phyloP scores from a whole-genome alignment of 2,329 filamentous ascomycete species.

The Penicillium occitanis region DNA sequence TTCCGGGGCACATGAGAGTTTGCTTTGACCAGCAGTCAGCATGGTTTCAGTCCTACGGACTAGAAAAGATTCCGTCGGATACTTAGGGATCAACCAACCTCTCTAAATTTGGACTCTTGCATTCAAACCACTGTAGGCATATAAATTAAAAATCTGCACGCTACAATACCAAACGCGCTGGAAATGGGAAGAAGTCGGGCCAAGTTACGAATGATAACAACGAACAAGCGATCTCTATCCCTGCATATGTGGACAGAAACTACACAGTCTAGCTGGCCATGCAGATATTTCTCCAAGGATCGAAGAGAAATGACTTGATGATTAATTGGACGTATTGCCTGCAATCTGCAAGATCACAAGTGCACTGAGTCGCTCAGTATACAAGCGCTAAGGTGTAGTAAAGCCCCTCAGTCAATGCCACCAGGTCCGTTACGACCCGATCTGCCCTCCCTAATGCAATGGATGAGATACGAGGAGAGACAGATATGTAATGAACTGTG shows the following conservation, averaged over 20 bases:
- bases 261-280: background rate
- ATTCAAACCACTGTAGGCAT: background rate
- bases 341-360: background rate
- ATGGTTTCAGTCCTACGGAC: conserved; percentile 1
- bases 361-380: background rate
- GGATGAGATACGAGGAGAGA: background rate
- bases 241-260: background rate
- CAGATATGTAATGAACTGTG: background rate
- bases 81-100: background rate
- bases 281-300: background rate
- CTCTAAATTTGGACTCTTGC: background rate
- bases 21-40: conserved; percentile 2
- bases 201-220: background rate
- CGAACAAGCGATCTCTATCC: conserved; percentile 2
- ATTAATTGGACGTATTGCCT: background rate
- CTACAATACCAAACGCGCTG: conserved; percentile 7
- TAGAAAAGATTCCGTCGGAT: background rate
- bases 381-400: background rate
- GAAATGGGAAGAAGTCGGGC: background rate
- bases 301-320: background rate
- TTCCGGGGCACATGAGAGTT: background rate
- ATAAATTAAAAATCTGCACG: background rate
- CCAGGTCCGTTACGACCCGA: conserved; percentile 13
- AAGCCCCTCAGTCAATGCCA: background rate
- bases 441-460: conserved; percentile 4